phyloP scores from a whole-genome alignment of 1,284 basidiomycete species.

The Cystobasidium pallidum region DNA sequence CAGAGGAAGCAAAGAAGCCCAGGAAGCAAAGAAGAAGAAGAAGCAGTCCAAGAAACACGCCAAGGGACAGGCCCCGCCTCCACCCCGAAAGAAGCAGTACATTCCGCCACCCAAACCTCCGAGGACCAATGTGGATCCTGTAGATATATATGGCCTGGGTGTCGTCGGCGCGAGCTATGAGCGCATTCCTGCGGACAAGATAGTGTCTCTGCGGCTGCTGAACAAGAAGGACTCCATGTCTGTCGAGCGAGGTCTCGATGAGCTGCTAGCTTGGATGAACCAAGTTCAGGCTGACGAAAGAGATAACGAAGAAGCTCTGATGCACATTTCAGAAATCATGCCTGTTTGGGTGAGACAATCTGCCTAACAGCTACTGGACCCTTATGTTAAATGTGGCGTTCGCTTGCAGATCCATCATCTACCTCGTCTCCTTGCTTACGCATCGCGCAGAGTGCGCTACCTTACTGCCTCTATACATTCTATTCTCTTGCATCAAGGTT shows the following conservation, averaged over 20 bases:
- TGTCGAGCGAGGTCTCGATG: conserved; percentile 82
- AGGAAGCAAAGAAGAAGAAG: conserved; percentile 66
- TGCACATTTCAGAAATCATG: conserved; percentile 65
- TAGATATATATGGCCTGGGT: conserved; percentile 81
- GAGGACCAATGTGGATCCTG: conserved; percentile 81
- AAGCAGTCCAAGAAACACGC: conserved; percentile 57
- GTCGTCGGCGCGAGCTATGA: conserved; percentile 66
- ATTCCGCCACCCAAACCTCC: conserved; percentile 84
- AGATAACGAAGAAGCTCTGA: conserved; percentile 46
- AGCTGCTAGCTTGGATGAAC: conserved; percentile 71
- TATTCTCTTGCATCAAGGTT: conserved; percentile 63
- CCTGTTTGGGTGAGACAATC: conserved; percentile 80
- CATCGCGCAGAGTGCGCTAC: conserved; percentile 74
- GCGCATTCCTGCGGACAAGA: conserved; percentile 67
- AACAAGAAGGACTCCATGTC: conserved; percentile 92
- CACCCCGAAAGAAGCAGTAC: conserved; percentile 72
- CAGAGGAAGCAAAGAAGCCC: conserved; percentile 50
- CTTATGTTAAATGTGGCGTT: neutral
- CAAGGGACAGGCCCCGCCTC: conserved; percentile 36
- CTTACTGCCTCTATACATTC: conserved; percentile 72
- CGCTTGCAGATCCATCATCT: conserved; percentile 76
- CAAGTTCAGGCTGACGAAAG: conserved; percentile 60
- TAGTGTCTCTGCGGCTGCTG: conserved; percentile 78
- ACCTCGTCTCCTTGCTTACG: conserved; percentile 76
- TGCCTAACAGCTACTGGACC: neutral